Evolutionary conservation across 2,329 filamentous ascomycete species (phyloP).

Genomic region (Coniochaeta sp.): DNA sequence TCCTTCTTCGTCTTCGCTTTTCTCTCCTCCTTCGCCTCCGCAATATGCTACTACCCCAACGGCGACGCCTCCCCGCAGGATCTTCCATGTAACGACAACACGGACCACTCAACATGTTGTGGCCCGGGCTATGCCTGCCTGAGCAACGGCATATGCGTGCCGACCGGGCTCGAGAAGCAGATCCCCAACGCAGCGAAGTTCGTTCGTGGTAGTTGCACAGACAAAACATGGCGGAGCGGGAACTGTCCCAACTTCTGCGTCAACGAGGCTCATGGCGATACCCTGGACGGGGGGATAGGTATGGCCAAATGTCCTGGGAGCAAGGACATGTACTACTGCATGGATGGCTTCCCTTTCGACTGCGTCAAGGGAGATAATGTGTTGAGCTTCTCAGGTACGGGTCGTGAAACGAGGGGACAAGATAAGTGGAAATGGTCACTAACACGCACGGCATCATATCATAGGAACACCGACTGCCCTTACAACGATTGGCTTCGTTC

Average conservation of each 20-base stretch:
- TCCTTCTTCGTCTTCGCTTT: neutral
- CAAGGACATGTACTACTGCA: constrained; percentile 1
- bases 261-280: neutral
- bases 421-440: too few species aligned
- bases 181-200: neutral
- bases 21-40: neutral
- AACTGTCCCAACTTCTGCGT: constrained; percentile 1
- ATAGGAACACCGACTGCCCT: too few species aligned
- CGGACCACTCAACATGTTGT: neutral
- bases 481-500: too few species aligned
- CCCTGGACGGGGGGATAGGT: neutral
- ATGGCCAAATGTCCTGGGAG: neutral
- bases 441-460: too few species aligned
- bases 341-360: neutral
- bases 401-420: neutral
- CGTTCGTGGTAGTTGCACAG: neutral
- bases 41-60: neutral
- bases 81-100: neutral
- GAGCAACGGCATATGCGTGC: neutral
- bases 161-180: neutral
- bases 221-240: neutral
- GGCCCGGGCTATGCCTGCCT: neutral
- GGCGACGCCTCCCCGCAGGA: neutral
- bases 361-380: neutral
- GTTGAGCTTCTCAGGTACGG: constrained; percentile 1